Percentiles rank a stretch among this genome's conserved stretches.
phyloP scores from a whole-genome alignment of 129 eudicot genomes.

The Centaurea solstitialis region DNA sequence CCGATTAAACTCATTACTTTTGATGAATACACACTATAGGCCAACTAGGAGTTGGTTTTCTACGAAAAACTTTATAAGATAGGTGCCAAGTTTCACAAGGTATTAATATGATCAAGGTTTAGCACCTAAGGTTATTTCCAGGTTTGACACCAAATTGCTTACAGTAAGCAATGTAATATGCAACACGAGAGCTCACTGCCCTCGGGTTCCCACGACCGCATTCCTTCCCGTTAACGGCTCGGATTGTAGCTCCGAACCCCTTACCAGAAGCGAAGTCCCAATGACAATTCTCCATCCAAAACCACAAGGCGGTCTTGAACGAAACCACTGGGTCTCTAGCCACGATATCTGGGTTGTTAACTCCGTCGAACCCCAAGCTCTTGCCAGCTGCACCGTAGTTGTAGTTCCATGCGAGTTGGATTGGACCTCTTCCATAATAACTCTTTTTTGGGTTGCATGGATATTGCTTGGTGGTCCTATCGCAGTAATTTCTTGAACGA shows the following conservation, averaged over 20 bases:
- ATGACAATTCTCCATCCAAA: slow-evolving; percentile 32
- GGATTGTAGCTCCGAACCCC: slow-evolving; percentile 32
- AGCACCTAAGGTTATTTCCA: slow-evolving; percentile 26
- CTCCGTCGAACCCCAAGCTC: slow-evolving; percentile 26
- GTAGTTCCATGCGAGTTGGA: slow-evolving; percentile 35
- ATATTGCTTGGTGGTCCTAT: neutral
- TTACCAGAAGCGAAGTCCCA: slow-evolving; percentile 18
- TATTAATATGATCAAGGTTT: neutral
- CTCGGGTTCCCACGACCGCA: slow-evolving; percentile 1
- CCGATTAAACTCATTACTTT: neutral
- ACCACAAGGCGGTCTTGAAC: slow-evolving; percentile 33
- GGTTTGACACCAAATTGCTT: slow-evolving; percentile 25
- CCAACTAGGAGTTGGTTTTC: neutral
- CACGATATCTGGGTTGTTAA: slow-evolving; percentile 31
- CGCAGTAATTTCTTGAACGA: slow-evolving; percentile 16
- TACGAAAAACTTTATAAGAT: neutral
- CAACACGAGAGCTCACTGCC: slow-evolving; percentile 18
- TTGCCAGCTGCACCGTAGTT: slow-evolving; percentile 36
- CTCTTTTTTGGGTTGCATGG: slow-evolving; percentile 24
- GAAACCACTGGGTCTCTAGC: slow-evolving; percentile 18
- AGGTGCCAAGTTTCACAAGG: neutral
- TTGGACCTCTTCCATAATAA: slow-evolving; percentile 31
- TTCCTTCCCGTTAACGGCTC: slow-evolving; percentile 23
- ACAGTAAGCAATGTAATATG: slow-evolving; percentile 24
- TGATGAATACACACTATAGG: neutral